Percentiles rank a stretch among this genome's conserved stretches.
phyloP scores from a whole-genome alignment of 75 land plant genomes.

The Selaginella tamariscina region DNA sequence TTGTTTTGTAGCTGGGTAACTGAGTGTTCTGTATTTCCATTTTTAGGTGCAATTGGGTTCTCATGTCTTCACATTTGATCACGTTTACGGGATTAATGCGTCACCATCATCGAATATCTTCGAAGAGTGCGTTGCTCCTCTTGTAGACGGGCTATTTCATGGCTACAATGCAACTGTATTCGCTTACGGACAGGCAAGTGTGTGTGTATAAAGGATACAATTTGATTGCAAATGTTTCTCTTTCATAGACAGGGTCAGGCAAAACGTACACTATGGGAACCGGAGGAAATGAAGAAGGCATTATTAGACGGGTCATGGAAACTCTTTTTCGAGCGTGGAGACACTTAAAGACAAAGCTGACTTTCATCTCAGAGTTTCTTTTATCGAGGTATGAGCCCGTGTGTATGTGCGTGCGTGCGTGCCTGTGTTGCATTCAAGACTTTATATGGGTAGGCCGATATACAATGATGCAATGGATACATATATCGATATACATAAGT shows the following conservation, averaged over 20 bases:
- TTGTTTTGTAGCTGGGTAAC: not conserved
- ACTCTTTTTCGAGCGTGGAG: slow-evolving; percentile 12
- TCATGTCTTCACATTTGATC: slow-evolving; percentile 96
- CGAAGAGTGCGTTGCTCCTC: slow-evolving; percentile 85
- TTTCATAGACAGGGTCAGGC: slow-evolving; percentile 4
- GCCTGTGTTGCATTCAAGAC: not conserved
- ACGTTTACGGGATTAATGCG: slow-evolving; percentile 88
- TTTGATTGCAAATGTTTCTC: too few species aligned
- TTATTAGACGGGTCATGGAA: slow-evolving; percentile 16
- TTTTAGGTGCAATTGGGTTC: slow-evolving; percentile 90
- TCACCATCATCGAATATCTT: slow-evolving; percentile 71
- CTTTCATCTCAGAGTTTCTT: slow-evolving; percentile 16
- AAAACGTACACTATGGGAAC: slow-evolving; percentile 11
- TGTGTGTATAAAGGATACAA: too few species aligned
- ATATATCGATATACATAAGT: slow-evolving; percentile 7
- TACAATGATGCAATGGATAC: not conserved
- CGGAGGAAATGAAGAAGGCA: slow-evolving; percentile 16
- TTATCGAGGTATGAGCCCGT: slow-evolving; percentile 15
- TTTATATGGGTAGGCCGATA: not conserved
- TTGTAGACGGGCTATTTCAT: slow-evolving; percentile 91
- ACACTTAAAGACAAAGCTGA: slow-evolving; percentile 5
- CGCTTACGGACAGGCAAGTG: slow-evolving; percentile 87
- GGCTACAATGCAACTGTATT: slow-evolving; percentile 99
- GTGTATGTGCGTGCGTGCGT: not conserved
- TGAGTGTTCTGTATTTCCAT: not conserved